These are phyloP conservation scores for Petrea volubilis DNA, from an alignment of 257 asterid genomes.

Conservation along the genomic window DNA sequence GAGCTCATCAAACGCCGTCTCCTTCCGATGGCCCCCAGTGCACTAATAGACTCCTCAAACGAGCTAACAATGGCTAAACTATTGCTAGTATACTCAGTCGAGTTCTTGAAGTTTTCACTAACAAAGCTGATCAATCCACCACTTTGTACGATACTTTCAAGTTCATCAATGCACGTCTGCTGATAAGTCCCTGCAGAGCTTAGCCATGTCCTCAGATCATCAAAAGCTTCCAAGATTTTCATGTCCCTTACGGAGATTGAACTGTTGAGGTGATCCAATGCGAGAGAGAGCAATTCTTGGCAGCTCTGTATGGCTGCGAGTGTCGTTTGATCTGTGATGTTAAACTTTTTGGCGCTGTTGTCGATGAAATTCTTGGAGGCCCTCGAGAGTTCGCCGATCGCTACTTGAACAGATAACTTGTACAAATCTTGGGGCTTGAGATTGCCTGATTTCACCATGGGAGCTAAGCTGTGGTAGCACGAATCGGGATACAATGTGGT, in stretches of 20 bases:
- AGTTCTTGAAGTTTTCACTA: constrained; percentile 19
- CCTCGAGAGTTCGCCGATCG: constrained; percentile 36
- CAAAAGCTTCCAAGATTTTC: constrained; percentile 1
- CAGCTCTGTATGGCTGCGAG: constrained; percentile 39
- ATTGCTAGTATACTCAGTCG: constrained; percentile 31
- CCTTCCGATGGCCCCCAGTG: constrained; percentile 10
- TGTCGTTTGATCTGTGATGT: constrained; percentile 33
- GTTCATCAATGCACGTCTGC: constrained; percentile 32
- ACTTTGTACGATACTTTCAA: not conserved
- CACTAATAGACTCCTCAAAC: constrained; percentile 18
- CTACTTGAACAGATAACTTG: constrained; percentile 46
- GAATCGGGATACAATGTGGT: constrained; percentile 43
- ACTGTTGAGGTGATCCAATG: constrained; percentile 36
- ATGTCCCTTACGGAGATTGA: constrained; percentile 13
- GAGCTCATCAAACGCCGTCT: constrained; percentile 27
- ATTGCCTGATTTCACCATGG: constrained; percentile 29
- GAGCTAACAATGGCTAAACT: constrained; percentile 25
- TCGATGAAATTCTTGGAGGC: constrained; percentile 20
- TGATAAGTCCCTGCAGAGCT: constrained; percentile 37
- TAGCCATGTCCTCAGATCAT: constrained; percentile 33
- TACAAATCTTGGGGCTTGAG: constrained; percentile 41
- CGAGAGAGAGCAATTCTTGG: constrained; percentile 40
- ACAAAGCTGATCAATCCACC: constrained; percentile 13
- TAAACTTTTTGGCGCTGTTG: constrained; percentile 19
- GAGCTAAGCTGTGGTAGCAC: constrained; percentile 39